Percentiles rank a stretch among this genome's conserved stretches.
Evolutionary conservation across 2,329 filamentous ascomycete species (phyloP).

Genomic region (Blastomyces gilchristii): DNA sequence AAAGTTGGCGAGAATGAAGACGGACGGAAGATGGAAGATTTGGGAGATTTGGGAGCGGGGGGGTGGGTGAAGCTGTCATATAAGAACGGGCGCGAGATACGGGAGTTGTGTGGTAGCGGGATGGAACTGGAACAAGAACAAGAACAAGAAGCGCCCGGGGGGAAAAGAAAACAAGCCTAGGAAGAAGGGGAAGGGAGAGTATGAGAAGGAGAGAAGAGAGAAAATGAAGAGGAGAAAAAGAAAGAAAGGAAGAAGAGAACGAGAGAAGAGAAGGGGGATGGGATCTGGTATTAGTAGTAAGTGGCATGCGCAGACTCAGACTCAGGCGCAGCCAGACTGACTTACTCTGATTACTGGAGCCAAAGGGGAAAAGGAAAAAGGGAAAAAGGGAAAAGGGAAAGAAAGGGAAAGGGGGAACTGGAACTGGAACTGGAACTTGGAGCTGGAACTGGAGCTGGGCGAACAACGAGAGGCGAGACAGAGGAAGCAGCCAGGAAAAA

Average conservation of each 20-base stretch:
- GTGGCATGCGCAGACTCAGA: too few relatives aligned
- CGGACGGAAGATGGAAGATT: conserved; percentile 4
- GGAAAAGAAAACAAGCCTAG: too few relatives aligned
- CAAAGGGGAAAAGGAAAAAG: neutral
- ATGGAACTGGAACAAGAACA: neutral
- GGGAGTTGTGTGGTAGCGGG: conserved; percentile 1
- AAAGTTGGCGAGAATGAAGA: neutral
- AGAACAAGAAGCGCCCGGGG: neutral
- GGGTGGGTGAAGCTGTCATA: neutral
- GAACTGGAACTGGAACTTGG: too few relatives aligned
- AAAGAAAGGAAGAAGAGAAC: conserved; percentile 6
- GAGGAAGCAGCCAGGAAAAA: too few relatives aligned
- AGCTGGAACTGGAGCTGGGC: too few relatives aligned
- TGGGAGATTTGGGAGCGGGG: neutral
- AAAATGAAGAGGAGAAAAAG: neutral
- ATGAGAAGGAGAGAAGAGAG: neutral
- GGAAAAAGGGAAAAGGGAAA: too few relatives aligned
- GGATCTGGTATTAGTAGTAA: conserved; percentile 8
- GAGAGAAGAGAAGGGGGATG: conserved; percentile 8
- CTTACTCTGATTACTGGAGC: neutral
- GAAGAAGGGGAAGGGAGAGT: neutral
- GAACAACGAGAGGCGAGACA: too few relatives aligned
- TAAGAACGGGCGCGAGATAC: conserved; percentile 8
- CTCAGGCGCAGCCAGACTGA: too few relatives aligned
- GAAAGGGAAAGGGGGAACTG: neutral